Percentiles rank a stretch among this genome's conserved stretches.
Conservation (phyloP, 2,329 filamentous ascomycete species). For the Apiospora koreana region DNA sequence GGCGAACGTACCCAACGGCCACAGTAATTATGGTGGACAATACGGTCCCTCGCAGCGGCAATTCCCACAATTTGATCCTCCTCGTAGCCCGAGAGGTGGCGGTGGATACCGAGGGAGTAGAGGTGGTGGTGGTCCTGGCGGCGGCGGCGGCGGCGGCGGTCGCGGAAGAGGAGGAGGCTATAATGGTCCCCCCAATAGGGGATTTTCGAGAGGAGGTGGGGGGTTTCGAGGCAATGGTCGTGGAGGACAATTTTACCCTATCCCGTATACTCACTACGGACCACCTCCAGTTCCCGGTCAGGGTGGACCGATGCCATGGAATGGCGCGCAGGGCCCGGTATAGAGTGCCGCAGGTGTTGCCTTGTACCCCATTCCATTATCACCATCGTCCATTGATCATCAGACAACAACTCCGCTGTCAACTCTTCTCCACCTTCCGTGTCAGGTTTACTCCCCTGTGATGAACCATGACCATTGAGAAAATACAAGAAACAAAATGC, state of each 20-base stretch:
- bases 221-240: constrained; percentile 23
- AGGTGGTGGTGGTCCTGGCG: constrained; percentile 19
- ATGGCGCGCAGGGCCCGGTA: constrained; percentile 13
- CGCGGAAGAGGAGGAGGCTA: constrained; percentile 24
- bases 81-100: constrained; percentile 21
- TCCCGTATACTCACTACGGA: background rate
- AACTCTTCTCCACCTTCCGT: background rate
- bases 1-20: constrained; percentile 7
- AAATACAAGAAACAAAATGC: background rate
- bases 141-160: constrained; percentile 17
- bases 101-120: constrained; percentile 27
- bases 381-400: background rate
- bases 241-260: background rate
- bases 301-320: background rate
- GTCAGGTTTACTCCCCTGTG: background rate
- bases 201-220: constrained; percentile 25
- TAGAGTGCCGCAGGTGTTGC: background rate
- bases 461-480: background rate
- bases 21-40: background rate
- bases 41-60: background rate
- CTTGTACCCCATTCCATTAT: background rate
- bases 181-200: background rate
- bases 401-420: background rate
- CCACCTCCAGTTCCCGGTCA: background rate
- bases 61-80: constrained; percentile 8